A percentile compares a stretch with the other conserved stretches of the same genome.
Conservation (phyloP, 352 stramenopile genomes). For the Pythium folliculosum region DNA sequence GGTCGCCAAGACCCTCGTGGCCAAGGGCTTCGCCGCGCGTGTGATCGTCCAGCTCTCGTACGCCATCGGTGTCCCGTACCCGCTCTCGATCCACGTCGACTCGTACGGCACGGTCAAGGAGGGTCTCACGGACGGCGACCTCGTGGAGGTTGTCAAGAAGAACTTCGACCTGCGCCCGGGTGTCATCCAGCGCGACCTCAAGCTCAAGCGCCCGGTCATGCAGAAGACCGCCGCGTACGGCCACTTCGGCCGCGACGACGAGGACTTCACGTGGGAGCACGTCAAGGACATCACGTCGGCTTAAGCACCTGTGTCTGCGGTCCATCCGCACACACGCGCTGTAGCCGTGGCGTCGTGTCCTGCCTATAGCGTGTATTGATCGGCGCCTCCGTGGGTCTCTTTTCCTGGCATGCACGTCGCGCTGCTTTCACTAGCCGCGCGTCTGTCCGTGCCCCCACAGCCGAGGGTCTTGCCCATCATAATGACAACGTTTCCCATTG, state of each 20-base stretch:
- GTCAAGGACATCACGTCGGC: conserved; percentile 89
- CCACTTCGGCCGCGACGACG: conserved; percentile 98
- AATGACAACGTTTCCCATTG: conserved; percentile 25
- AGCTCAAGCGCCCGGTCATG: conserved; percentile 97
- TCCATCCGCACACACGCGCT: conserved; percentile 14
- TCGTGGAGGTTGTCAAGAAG: conserved; percentile 98
- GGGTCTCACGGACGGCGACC: conserved; percentile 93
- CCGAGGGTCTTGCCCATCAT: conserved; percentile 27
- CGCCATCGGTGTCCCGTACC: conserved; percentile 97
- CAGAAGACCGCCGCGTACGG: conserved; percentile 99
- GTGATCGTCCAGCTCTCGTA: conserved; percentile 98
- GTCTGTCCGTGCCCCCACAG: conserved; percentile 24
- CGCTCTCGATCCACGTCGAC: conserved; percentile 97
- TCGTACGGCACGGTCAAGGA: conserved; percentile 98
- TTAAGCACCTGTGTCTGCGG: conserved; percentile 39
- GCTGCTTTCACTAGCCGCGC: neutral
- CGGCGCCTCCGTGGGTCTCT: conserved; percentile 22
- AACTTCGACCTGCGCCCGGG: conserved; percentile 99
- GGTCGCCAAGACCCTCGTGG: conserved; percentile 98
- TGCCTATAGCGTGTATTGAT: conserved; percentile 29
- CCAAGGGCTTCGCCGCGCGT: conserved; percentile 93
- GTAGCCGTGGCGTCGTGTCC: conserved; percentile 20
- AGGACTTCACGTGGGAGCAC: conserved; percentile 99
- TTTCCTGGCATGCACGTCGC: conserved; percentile 21
- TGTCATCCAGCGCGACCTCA: conserved; percentile 98